Base-by-base conservation (phyloP, 2,329 filamentous ascomycete genomes). In the Salinomyces thailandicus region DNA sequence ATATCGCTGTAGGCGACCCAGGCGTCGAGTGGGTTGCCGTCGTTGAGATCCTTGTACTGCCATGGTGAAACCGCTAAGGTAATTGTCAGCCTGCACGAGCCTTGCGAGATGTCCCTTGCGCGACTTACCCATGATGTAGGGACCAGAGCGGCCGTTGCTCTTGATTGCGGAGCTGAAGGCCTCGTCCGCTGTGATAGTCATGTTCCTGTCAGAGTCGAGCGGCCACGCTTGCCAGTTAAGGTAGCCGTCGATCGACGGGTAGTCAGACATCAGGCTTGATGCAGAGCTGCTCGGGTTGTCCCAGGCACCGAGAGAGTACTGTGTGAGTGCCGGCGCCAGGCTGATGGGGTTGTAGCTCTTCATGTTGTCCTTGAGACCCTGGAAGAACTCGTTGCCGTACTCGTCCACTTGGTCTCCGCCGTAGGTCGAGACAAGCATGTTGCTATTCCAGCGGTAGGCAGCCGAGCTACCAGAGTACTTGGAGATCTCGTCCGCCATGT, bases 201-300 rank as follows among this genome's bases (percentile, higher is more conserved):
- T 51, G 47, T 60, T 58, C 29, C 37, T 24, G n/a, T 51, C 38
- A 29, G 44, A 39, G 44, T 57, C 43, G 28, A 58, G 50, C 14
- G 57, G 57, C 57, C 57, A 61, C n/a, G 58, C 55, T 48, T 61
- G 58, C 57, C 58, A 60, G 48, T 61, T 61, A 45, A 59, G 49
- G 46, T 54, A 61, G 35, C 58, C 58, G 32, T 61, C 58, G 33
- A 58, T 53, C 15, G 55, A 52, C 19, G 52, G 34, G 35, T 53
- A 61, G 15, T 60, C 53, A 30, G 37, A 46, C 28, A 60, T 44
- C 33, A 58, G 44, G 13, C 49, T 39, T 26, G 44, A 46, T 9
- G 53, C 51, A 5, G 50, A 43, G 20, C 43, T 33, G 2, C 44
- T 20, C 3, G 54, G 32, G 31, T 51, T 38, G 16, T 39, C 43